These are phyloP conservation scores for Trypanosoma theileri DNA, from an alignment of 208 protist genomes.

Conservation along the genomic window DNA sequence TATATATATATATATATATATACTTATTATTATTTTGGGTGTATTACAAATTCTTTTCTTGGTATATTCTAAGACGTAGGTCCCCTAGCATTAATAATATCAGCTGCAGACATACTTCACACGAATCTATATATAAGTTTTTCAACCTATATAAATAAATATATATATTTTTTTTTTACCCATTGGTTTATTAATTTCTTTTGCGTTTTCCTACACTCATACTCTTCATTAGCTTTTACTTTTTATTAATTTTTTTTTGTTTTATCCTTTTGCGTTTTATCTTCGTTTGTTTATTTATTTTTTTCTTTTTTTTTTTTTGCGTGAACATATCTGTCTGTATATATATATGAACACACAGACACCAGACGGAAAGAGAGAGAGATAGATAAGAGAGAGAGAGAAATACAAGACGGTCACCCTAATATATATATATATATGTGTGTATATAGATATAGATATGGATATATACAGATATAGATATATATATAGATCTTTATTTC, in stretches of 20 bases:
- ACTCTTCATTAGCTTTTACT: not conserved
- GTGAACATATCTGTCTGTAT: constrained; percentile 7
- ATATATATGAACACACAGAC: constrained; percentile 8
- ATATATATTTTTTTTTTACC: too few species aligned
- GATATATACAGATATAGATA: constrained; percentile 9
- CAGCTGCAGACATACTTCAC: too few species aligned
- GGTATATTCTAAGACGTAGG: not conserved
- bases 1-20: too few species aligned
- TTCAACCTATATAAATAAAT: too few species aligned
- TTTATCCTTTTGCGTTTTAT: not conserved
- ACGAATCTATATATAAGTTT: too few species aligned
- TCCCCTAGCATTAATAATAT: too few species aligned
- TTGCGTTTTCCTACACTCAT: too few species aligned
- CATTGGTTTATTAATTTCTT: too few species aligned
- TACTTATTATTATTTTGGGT: too few species aligned
- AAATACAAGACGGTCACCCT: too few species aligned
- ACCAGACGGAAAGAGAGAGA: too few species aligned
- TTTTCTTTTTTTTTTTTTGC: constrained; percentile 8
- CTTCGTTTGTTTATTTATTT: not conserved
- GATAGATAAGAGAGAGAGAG: too few species aligned
- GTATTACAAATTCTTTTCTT: not conserved
- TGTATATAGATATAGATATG: constrained; percentile 6
- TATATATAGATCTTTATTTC: constrained; percentile 10
- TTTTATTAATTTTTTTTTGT: not conserved
- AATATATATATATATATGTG: constrained; percentile 4